Base-by-base conservation (phyloP, 2,329 filamentous ascomycete species). In the Aulographum hederae region DNA sequence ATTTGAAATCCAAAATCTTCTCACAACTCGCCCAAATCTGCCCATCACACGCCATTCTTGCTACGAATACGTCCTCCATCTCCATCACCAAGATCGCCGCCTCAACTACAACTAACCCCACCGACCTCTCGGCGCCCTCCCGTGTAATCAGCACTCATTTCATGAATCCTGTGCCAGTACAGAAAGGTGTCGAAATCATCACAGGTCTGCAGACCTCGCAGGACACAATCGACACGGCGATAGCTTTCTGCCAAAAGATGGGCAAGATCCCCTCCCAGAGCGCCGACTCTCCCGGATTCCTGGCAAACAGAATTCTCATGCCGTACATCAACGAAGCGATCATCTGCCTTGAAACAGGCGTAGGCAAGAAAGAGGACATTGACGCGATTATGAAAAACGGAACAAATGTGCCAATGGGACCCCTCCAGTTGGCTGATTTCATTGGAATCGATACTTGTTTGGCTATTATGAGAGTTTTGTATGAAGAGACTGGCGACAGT, bases 331-430 rank as follows among this genome's bases (percentile, higher is more conserved):
- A 98, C 52, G 89, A 98, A 59, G 89, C 91, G 6, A 66, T 98
- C 43, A 86, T 93, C 40, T 98, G 89, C 54, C 64, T 98, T 11
- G 89, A 98, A 59, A 94, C 89, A 0, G 80, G 81, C 3, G 73
- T 98, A 1, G 89, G 89, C 13, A 68, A 71, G 40, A 77, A 79
- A 43, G 85, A 95, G 47, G 79, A 86, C 40, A 98, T 98, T 41
- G 89, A 98, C 50, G 75, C 69, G 41, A 98, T 98, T 46, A 98
- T 98, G 89, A 95, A 93, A 69, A 94, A 94, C 45, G 89, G 89
- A 29, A 98, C 89, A 15, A 93, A 93, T 49, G 89, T 98, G 26
- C 89, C 89, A 16, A 98, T 98, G 89, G 89, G 89, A 0, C 89
- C 89, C 6, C 63, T 98, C 41, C 76, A 84, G 46, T 59, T 98